Conservation (phyloP, 2,329 filamentous ascomycete genomes). For the Metarhizium sp. region DNA sequence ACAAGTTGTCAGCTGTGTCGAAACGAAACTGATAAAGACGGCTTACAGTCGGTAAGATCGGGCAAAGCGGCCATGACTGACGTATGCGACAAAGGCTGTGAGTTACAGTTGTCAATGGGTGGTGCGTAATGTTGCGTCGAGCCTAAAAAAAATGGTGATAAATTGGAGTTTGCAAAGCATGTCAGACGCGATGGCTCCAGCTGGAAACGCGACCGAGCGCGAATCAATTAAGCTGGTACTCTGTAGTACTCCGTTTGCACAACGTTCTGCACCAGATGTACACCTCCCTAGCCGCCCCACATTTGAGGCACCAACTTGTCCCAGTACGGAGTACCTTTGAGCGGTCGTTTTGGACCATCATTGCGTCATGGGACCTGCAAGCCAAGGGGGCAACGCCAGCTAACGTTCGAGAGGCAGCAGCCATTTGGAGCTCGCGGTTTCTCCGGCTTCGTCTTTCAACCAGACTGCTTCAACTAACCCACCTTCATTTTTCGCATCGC, state of each 20-base stretch:
- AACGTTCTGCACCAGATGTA: too few relatives aligned
- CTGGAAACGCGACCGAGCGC: conserved; percentile 11
- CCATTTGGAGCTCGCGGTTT: background rate
- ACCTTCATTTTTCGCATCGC: background rate
- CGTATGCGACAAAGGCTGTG: background rate
- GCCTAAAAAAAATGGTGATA: background rate
- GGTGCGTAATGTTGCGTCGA: background rate
- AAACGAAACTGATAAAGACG: background rate
- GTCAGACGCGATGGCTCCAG: conserved; percentile 6
- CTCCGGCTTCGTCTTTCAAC: background rate
- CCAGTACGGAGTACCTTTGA: background rate
- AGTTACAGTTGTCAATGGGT: background rate
- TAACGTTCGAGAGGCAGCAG: background rate
- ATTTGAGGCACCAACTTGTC: conserved; percentile 9
- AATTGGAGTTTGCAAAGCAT: conserved; percentile 4
- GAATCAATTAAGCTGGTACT: conserved; percentile 14
- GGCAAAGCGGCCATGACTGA: conserved; percentile 19
- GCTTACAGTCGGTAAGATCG: conserved; percentile 25
- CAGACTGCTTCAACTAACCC: background rate
- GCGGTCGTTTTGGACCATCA: background rate
- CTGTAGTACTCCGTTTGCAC: background rate
- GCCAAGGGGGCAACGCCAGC: background rate
- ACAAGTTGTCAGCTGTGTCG: background rate
- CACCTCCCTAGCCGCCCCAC: conserved; percentile 7
- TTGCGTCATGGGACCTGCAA: conserved; percentile 8